Percentiles rank a stretch among this genome's conserved stretches.
These are phyloP conservation scores for Debaryomycetaceae sp. DNA, from an alignment of 1,139 yeast genomes.

Conservation along the genomic window DNA sequence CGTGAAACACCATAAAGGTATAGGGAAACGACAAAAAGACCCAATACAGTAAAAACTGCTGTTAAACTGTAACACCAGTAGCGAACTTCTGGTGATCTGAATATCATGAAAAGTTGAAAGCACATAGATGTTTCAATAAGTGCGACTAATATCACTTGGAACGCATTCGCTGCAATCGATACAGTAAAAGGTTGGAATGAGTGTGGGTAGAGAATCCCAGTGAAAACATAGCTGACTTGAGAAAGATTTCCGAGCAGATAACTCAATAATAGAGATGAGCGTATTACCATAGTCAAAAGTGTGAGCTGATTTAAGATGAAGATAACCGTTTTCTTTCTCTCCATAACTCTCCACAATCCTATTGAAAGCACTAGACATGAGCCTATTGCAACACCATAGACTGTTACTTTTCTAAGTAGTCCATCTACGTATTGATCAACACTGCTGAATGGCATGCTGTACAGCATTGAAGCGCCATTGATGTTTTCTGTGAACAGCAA, in stretches of 20 bases:
- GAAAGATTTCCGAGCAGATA: slow-evolving; percentile 53
- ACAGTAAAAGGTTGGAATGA: slow-evolving; percentile 25
- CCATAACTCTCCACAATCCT: slow-evolving; percentile 35
- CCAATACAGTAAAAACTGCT: slow-evolving; percentile 37
- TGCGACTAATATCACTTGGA: slow-evolving; percentile 56
- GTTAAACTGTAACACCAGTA: slow-evolving; percentile 40
- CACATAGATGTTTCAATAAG: slow-evolving; percentile 63
- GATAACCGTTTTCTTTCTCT: slow-evolving; percentile 57
- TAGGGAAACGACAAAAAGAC: slow-evolving; percentile 49
- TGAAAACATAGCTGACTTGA: slow-evolving; percentile 47
- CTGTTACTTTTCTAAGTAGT: slow-evolving; percentile 9
- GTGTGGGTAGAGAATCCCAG: slow-evolving; percentile 36
- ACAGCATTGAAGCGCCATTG: slow-evolving; percentile 4
- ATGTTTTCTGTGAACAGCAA: slow-evolving; percentile 18
- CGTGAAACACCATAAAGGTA: slow-evolving; percentile 40
- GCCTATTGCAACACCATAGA: slow-evolving; percentile 29
- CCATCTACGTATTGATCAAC: slow-evolving; percentile 10
- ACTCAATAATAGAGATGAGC: slow-evolving; percentile 55
- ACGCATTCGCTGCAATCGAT: slow-evolving; percentile 56
- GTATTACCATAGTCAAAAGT: slow-evolving; percentile 51
- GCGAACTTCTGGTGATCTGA: slow-evolving; percentile 49
- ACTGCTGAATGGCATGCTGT: slow-evolving; percentile 10
- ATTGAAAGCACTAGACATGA: slow-evolving; percentile 22
- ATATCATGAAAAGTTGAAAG: slow-evolving; percentile 69
- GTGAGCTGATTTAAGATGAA: slow-evolving; percentile 66